Conservation (phyloP, 257 asterid species). For the Solanum sitiens region DNA sequence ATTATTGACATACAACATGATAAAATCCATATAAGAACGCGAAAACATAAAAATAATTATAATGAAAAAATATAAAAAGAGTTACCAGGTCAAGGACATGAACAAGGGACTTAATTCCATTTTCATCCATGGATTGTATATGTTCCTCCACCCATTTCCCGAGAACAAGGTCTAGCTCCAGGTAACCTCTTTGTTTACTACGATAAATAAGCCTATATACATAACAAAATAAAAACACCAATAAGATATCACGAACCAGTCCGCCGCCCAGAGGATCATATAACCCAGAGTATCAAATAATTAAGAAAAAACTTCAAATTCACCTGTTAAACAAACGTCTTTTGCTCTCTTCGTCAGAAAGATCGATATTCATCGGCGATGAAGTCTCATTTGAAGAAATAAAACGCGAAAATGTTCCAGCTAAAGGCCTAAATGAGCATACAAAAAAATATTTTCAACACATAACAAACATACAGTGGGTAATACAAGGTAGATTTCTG, state of each 20-base stretch:
- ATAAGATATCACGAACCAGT: not conserved
- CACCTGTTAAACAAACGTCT: slow-evolving; percentile 73
- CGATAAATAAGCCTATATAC: slow-evolving; percentile 58
- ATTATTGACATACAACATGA: not conserved
- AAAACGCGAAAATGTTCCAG: slow-evolving; percentile 33
- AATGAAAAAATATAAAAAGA: not conserved
- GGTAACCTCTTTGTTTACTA: slow-evolving; percentile 88
- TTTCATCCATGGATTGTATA: slow-evolving; percentile 62
- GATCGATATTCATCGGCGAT: slow-evolving; percentile 34
- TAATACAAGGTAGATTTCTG: not conserved
- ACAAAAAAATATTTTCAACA: not conserved
- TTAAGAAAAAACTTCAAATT: not conserved
- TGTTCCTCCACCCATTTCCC: slow-evolving; percentile 92
- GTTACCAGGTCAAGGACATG: slow-evolving; percentile 75
- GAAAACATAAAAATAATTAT: not conserved
- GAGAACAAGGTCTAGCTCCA: slow-evolving; percentile 80
- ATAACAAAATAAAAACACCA: not conserved
- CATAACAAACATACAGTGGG: not conserved
- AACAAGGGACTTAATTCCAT: slow-evolving; percentile 56
- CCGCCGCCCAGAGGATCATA: not conserved
- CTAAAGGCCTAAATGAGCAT: slow-evolving; percentile 36
- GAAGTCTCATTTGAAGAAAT: slow-evolving; percentile 30
- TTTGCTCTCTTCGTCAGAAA: slow-evolving; percentile 61
- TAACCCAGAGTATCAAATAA: not conserved
- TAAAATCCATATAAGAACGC: not conserved